Base-by-base conservation (phyloP, 2,329 filamentous ascomycete genomes). In the Epichloe amarillans region DNA sequence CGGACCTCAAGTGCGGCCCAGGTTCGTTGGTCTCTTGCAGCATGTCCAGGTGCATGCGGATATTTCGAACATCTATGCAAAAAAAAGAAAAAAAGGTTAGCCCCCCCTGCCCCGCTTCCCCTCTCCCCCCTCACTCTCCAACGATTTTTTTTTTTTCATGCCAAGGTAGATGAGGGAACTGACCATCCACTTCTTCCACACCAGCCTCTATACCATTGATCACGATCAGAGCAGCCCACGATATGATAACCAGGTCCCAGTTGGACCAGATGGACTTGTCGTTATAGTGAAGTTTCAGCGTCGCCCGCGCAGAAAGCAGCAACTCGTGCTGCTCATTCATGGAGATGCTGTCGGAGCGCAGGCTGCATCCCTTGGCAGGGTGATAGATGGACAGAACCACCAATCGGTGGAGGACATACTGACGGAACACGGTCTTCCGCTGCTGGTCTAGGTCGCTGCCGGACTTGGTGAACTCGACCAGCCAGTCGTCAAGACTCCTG, bases 351-450 rank as follows among this genome's bases (percentile, higher is more conserved):
- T 64, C 65, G 0, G 65, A 65, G 35, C 49, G 41, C 33, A 71
- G 57, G 50, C 69, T 62, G 43, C 68, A 66, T 0, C 67, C 68
- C 3, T 68, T 59, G 1, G 67, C 66, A 0, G 68, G 67, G 44
- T 69, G 68, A 39, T 71, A 71, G 33, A 71, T 71, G 1, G 69
- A 71, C 3, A 72, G 58, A 0, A 71, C 68, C 12, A 71, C 61
- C 1, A 71, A 56, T 2, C 69, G 60, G 48, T 71, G 69, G 2
- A 72, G 56, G 12, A 68, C 67, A 42, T 71, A 71, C 53, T 71
- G 68, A 5, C 68, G 61, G 41, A 69, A 69, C 0, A 68, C 63
- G 21, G 67, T 61, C 15, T 62, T 60, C 17, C 62, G 59, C 44
- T 69, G 62, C 21, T 63, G 57, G 7, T 69, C 64, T 0, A 64